Evolutionary conservation across 1,284 basidiomycete species (phyloP), one percentile per base, ranked within the genome.

Genomic region (Trametes hirsuta): DNA sequence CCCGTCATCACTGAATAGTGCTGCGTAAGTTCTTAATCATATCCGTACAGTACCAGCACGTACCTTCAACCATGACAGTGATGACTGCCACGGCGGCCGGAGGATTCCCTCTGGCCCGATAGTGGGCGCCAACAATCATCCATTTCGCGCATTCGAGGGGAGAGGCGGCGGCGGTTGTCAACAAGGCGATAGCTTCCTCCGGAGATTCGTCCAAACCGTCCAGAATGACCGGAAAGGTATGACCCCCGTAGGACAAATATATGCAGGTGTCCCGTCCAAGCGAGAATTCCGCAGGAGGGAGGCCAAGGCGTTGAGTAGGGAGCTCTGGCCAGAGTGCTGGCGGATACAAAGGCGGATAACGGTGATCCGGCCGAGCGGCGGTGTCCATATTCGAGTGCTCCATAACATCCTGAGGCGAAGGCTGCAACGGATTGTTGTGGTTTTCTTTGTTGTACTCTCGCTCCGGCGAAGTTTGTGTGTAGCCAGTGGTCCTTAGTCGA

Each of bases 121-220:
- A 86, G 61, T 78, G 76, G 2, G 77, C 82, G 12, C 73, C 84
- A 9, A 83, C 80, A 14, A 80, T 73, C 76, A 86, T 81, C 83
- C 84, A 86, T 59, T 76, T 81, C 30, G 77, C 81, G 46, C 80
- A 75, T 58, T 81, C 81, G 40, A 76, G 76, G 3, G 71, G 62
- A 44, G 68, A 58, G 22, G 62, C 57, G 11, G 67, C 67, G 0
- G 80, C 77, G 3, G 71, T 59, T 58, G 74, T 78, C 9, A 87
- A 72, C 3, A 84, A 68, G 47, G 75, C 69, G 36, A 84, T 81
- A 55, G 84, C 77, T 10, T 74, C 69, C 14, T 68, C 62, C 2
- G 82, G 79, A 62, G 84, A 76, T 9, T 74, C 72, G 58, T 78
- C 75, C 21, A 84, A 73, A 14, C 68, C 59, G 2, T 75, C 69